These are phyloP conservation scores for Eucalyptus paniculata DNA, from an alignment of 345 rosid genomes.

Conservation along the genomic window DNA sequence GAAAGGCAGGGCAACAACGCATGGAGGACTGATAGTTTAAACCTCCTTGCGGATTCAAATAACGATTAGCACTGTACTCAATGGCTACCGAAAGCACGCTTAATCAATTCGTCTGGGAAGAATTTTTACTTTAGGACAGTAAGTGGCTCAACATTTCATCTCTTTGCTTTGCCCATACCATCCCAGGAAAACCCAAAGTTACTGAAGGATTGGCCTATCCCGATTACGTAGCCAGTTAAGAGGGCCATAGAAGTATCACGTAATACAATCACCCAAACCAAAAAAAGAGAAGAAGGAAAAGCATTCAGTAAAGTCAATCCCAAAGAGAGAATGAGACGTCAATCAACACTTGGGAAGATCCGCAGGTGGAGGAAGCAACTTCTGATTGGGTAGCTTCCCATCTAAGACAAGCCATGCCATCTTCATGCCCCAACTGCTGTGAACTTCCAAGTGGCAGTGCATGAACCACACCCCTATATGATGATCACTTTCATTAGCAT, in stretches of 20 bases:
- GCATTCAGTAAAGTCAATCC: not conserved
- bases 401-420: conserved; percentile 71
- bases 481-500: not conserved
- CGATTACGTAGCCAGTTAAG: not conserved
- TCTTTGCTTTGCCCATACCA: not conserved
- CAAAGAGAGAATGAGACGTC: not conserved
- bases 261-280: not conserved
- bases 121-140: not conserved
- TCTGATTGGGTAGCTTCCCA: conserved; percentile 50
- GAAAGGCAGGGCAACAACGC: not conserved
- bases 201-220: not conserved
- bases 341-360: conserved; percentile 54
- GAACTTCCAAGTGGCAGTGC: conserved; percentile 72
- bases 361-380: conserved; percentile 53
- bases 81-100: not conserved
- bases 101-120: not conserved
- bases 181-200: not conserved
- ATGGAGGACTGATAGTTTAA: not conserved
- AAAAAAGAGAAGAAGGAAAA: not conserved
- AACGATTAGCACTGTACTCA: not conserved
- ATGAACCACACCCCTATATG: conserved; percentile 55
- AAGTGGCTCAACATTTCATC: not conserved
- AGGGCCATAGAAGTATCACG: not conserved
- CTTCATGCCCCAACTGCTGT: conserved; percentile 62
- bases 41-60: not conserved